Percentiles rank a stretch among this genome's conserved stretches.
phyloP scores from a whole-genome alignment of 306 rosid genomes.

The Potentilla sterilis region DNA sequence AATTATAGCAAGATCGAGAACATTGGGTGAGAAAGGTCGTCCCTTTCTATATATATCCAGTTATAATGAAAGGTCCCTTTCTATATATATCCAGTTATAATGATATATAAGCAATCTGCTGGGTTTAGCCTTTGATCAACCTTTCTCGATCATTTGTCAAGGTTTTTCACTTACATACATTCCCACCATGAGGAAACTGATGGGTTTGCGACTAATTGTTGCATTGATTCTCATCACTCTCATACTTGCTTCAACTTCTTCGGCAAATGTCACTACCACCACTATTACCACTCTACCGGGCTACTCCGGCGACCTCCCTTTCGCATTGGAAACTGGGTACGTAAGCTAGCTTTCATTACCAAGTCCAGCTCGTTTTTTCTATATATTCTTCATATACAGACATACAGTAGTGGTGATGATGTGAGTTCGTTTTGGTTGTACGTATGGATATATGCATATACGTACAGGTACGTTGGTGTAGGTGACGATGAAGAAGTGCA shows the following conservation, averaged over 20 bases:
- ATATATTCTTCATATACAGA: not conserved
- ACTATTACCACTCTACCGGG: not conserved
- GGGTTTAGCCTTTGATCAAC: not conserved
- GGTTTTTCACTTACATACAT: not conserved
- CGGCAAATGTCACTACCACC: constrained; percentile 4
- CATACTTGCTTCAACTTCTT: not conserved
- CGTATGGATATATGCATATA: not conserved
- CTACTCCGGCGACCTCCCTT: constrained; percentile 6
- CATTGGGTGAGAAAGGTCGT: not conserved
- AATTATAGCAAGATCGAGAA: not conserved
- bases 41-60: no score
- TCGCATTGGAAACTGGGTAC: not conserved
- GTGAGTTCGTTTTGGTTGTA: not conserved
- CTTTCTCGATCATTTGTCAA: not conserved
- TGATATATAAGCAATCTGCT: not conserved
- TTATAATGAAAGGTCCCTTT: not conserved
- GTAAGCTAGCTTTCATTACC: not conserved
- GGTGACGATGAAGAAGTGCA: constrained; percentile 23
- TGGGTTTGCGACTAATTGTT: not conserved
- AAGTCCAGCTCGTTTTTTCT: not conserved
- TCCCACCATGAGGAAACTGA: not conserved
- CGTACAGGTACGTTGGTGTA: constrained; percentile 24
- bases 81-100: not conserved
- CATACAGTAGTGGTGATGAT: not conserved
- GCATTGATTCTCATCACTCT: not conserved